These are phyloP conservation scores for Galium porrigens DNA, from an alignment of 305 asterid genomes.

Conservation along the genomic window DNA sequence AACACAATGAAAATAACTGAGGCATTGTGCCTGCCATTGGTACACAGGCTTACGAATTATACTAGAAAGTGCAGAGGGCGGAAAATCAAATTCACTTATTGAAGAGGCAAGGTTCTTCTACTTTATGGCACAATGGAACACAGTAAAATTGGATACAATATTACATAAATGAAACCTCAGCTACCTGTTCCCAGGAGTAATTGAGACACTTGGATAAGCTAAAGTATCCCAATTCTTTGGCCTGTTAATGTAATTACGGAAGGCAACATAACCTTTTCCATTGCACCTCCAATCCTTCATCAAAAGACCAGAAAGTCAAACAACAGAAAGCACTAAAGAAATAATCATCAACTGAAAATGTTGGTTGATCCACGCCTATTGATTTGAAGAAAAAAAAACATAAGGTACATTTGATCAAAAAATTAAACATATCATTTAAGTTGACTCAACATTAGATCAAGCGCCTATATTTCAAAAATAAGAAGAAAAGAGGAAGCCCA, in stretches of 20 bases:
- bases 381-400: background rate
- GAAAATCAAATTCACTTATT: background rate
- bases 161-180: conserved; percentile 21
- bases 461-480: background rate
- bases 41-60: background rate
- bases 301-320: conserved; percentile 15
- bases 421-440: background rate
- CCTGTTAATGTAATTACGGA: conserved; percentile 67
- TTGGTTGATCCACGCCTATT: background rate
- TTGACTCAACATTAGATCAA: background rate
- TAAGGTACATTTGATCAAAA: background rate
- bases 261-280: conserved; percentile 81
- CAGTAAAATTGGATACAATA: background rate
- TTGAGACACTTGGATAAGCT: conserved; percentile 40
- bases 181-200: conserved; percentile 91
- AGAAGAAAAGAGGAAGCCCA: too few relatives aligned
- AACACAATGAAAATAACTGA: background rate
- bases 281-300: conserved; percentile 81
- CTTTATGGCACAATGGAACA: background rate
- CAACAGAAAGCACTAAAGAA: conserved; percentile 1
- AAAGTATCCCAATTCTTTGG: conserved; percentile 62
- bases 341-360: background rate
- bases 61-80: background rate
- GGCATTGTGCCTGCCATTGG: background rate
- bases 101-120: background rate